Evolutionary conservation across 176 grass and related monocot genomes (phyloP).

Genomic region (Dactylis glomerata): DNA sequence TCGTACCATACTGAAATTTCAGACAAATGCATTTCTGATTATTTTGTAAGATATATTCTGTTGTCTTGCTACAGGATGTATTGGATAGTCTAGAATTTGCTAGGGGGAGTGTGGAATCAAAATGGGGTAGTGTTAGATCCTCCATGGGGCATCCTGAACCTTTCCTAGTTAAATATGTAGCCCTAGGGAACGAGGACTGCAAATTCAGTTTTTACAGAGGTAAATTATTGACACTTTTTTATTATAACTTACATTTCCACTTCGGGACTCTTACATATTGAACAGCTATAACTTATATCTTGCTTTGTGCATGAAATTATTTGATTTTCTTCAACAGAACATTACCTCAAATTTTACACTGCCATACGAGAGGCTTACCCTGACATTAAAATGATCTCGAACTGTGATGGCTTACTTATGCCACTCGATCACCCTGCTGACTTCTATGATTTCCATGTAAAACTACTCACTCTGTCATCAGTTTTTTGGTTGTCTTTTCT

Average conservation of each 20-base stretch:
- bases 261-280: not conserved
- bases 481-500: not conserved
- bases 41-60: not conserved
- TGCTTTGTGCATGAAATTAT: not conserved
- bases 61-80: slow-evolving; percentile 50
- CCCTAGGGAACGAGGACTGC: slow-evolving; percentile 86
- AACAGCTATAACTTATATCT: not conserved
- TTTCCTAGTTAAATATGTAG: slow-evolving; percentile 80
- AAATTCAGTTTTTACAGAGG: slow-evolving; percentile 43
- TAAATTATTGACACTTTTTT: slow-evolving; percentile 4
- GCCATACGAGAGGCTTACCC: slow-evolving; percentile 59
- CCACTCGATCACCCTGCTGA: slow-evolving; percentile 72
- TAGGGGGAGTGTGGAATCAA: slow-evolving; percentile 62
- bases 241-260: not conserved
- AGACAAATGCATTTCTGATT: not conserved
- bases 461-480: not conserved
- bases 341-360: slow-evolving; percentile 66
- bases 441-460: slow-evolving; percentile 68
- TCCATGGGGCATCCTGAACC: slow-evolving; percentile 79
- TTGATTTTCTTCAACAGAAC: slow-evolving; percentile 33
- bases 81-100: slow-evolving; percentile 86
- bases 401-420: slow-evolving; percentile 51
- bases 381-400: slow-evolving; percentile 70
- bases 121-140: slow-evolving; percentile 76
- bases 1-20: not conserved